These are phyloP conservation scores for Ormosia semicastrata DNA, from an alignment of 306 rosid genomes.

Conservation along the genomic window DNA sequence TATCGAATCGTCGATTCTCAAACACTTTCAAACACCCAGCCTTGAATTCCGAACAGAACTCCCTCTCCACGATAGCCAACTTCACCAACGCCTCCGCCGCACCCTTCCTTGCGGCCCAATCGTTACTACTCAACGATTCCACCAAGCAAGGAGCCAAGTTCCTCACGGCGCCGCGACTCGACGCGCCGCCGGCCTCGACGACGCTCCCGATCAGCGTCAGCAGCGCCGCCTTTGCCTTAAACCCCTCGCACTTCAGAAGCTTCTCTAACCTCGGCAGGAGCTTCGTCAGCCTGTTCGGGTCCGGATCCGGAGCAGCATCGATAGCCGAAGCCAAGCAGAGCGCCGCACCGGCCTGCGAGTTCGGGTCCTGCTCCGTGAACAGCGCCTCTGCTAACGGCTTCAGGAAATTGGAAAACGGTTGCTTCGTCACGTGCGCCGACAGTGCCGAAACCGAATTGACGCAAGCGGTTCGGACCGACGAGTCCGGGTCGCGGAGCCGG, in stretches of 20 bases:
- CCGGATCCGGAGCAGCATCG: slow-evolving; percentile 74
- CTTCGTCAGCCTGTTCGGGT: slow-evolving; percentile 64
- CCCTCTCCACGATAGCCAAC: slow-evolving; percentile 66
- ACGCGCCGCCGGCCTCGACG: slow-evolving; percentile 62
- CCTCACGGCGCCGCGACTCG: slow-evolving; percentile 49
- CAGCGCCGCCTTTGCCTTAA: slow-evolving; percentile 82
- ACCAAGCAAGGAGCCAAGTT: slow-evolving; percentile 67
- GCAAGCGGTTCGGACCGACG: slow-evolving; percentile 91
- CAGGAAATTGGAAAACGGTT: slow-evolving; percentile 61
- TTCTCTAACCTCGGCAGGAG: slow-evolving; percentile 80
- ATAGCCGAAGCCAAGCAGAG: slow-evolving; percentile 78
- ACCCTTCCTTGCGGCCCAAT: slow-evolving; percentile 92
- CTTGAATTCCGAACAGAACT: slow-evolving; percentile 68
- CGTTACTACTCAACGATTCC: slow-evolving; percentile 57
- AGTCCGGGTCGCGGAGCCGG: slow-evolving; percentile 87
- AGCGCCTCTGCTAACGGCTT: slow-evolving; percentile 83
- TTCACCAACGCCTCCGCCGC: slow-evolving; percentile 75
- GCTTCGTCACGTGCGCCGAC: slow-evolving; percentile 65
- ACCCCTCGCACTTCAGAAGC: slow-evolving; percentile 64
- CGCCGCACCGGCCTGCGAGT: slow-evolving; percentile 84
- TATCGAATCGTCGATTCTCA: slow-evolving; percentile 80
- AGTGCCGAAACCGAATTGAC: slow-evolving; percentile 71
- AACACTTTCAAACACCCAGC: slow-evolving; percentile 57
- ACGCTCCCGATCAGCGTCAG: slow-evolving; percentile 73
- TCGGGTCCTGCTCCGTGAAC: slow-evolving; percentile 88